Base-by-base conservation (phyloP, 192 early-diverging fungal genomes). In the Dispira simplex region DNA sequence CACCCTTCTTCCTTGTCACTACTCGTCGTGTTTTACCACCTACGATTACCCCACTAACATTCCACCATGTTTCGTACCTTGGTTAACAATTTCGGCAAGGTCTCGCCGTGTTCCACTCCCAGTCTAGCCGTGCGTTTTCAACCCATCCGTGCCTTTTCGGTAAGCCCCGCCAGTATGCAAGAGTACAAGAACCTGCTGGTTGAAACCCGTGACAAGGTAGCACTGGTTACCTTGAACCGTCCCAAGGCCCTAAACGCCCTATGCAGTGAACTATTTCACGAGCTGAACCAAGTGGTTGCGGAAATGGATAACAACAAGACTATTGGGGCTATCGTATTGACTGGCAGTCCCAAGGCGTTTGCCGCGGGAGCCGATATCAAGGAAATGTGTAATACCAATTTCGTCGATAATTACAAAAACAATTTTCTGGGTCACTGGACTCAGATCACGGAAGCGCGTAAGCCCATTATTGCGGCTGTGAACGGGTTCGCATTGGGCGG, bases 351-450 rank as follows among this genome's bases (percentile, higher is more conserved):
- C 72, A 89, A 89, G 69, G 92, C 93, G 11, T 99, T 99, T 83
- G 94, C 96, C 62, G 90, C 96, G 45, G 96, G 96, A 44, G 96
- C 96, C 53, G 96, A 99, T 70, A 99, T 99, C 76, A 96, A 99
- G 82, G 93, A 99, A 74, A 99, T 99, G 96, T 82, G 80, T 74
- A 85, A 88, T 64, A 78, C 90, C 27, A 78, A 84, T 66, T 95
- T 90, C 70, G 83, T 93, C 64, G 74, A 83, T 57, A 92, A 87
- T 80, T 96, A 93, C 81, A 87, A 85, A 70, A 79, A 75, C 60
- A 87, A 94, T 82, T 97, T 99, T 70, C 70, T 99, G 64, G 88
- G 81, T 21, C 89, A 97, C 73, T 99, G 96, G 96, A 86, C 85
- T 46, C 85, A 91, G 63, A 88, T 99, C 75, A 83, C 81, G 73